These are phyloP conservation scores for Margaritispora aquatica DNA, from an alignment of 495 filamentous ascomycete genomes.

Conservation along the genomic window DNA sequence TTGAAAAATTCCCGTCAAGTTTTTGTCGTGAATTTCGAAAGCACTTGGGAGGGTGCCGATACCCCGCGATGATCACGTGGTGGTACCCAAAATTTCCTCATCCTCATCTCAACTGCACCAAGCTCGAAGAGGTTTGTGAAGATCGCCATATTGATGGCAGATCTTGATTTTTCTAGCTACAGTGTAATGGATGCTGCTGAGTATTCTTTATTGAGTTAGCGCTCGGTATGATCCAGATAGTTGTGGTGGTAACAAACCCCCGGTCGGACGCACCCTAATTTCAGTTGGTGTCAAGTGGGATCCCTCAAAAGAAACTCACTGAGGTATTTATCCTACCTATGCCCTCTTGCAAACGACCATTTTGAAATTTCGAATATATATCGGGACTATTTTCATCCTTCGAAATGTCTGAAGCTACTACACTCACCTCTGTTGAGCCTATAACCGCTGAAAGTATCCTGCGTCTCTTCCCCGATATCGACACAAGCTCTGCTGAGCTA, in stretches of 20 bases:
- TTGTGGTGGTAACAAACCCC: too few species aligned
- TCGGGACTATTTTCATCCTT: not conserved
- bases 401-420: constrained; percentile 28
- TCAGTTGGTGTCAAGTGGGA: not conserved
- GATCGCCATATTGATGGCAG: too few species aligned
- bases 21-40: not conserved
- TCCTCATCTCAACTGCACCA: too few species aligned
- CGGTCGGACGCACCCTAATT: too few species aligned
- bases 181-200: too few species aligned
- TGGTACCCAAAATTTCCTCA: not conserved
- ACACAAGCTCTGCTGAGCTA: constrained; percentile 71
- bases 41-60: not conserved
- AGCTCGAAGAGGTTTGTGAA: too few species aligned
- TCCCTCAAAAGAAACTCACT: constrained; percentile 8
- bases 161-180: too few species aligned
- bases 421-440: constrained; percentile 33
- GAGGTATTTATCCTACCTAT: constrained; percentile 20
- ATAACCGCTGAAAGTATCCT: constrained; percentile 85
- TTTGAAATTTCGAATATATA: not conserved
- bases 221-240: too few species aligned
- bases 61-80: not conserved
- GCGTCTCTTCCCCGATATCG: constrained; percentile 90
- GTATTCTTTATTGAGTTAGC: too few species aligned
- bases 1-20: not conserved
- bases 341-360: not conserved